phyloP scores from a whole-genome alignment of 176 grass and related monocot species.

The Tillandsia fasciculata region DNA sequence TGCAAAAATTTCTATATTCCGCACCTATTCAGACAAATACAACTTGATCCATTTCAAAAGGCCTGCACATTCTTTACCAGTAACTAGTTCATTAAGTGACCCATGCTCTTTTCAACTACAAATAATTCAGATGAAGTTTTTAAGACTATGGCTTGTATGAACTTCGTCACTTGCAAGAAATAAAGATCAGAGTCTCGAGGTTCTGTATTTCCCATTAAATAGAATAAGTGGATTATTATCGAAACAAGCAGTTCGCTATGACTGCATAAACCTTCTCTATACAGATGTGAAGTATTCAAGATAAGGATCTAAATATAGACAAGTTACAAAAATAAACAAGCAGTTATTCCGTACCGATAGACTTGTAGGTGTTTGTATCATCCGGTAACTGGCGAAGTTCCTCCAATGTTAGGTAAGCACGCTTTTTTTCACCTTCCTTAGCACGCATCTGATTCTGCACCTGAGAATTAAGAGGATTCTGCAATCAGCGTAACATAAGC shows the following conservation, averaged over 20 bases:
- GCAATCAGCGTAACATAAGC: not conserved
- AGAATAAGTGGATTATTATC: not conserved
- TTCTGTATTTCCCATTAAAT: not conserved
- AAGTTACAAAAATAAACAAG: not conserved
- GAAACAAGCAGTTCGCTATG: not conserved
- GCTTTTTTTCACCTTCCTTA: conserved; percentile 90
- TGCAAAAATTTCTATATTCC: too few relatives aligned
- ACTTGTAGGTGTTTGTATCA: conserved; percentile 83
- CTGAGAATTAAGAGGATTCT: conserved; percentile 33
- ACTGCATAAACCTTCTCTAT: not conserved
- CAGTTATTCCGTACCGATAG: conserved; percentile 48
- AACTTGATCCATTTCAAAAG: too few relatives aligned
- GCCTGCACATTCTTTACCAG: too few relatives aligned
- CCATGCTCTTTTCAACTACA: too few relatives aligned
- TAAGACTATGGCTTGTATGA: too few relatives aligned
- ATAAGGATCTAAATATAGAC: not conserved
- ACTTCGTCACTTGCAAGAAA: not conserved
- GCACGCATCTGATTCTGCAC: conserved; percentile 66
- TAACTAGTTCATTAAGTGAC: too few relatives aligned
- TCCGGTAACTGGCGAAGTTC: conserved; percentile 80
- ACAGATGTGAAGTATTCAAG: not conserved
- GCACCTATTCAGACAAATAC: too few relatives aligned
- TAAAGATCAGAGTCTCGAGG: not conserved
- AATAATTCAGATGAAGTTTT: too few relatives aligned
- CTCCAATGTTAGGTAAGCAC: conserved; percentile 79